phyloP scores from a whole-genome alignment of 106 monocot species.

The Platanthera zijinensis region DNA sequence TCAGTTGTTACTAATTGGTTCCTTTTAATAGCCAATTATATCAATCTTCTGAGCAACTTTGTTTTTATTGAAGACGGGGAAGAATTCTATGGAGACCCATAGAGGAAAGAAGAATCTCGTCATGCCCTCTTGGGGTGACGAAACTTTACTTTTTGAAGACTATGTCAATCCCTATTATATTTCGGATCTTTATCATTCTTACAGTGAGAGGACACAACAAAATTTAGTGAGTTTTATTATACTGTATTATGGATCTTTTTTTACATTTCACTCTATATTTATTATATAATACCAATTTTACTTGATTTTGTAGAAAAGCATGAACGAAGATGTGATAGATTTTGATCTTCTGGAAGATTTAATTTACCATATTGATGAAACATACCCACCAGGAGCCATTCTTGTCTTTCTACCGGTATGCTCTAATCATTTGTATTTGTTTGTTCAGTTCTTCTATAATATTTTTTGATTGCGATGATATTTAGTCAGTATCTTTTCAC shows the following conservation, averaged over 20 bases:
- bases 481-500: conserved; percentile 12
- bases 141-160: conserved; percentile 49
- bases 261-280: neutral
- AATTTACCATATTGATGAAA: conserved; percentile 79
- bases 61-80: conserved; percentile 19
- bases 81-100: conserved; percentile 52
- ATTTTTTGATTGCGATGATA: conserved; percentile 5
- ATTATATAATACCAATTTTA: conserved; percentile 4
- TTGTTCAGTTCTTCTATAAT: neutral
- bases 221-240: conserved; percentile 51
- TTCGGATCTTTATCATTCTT: conserved; percentile 38
- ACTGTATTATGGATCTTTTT: conserved; percentile 4
- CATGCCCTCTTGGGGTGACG: conserved; percentile 92
- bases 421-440: neutral
- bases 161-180: conserved; percentile 78
- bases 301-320: conserved; percentile 51
- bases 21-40: neutral
- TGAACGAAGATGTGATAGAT: conserved; percentile 91
- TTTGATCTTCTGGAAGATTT: conserved; percentile 96
- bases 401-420: conserved; percentile 95
- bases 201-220: conserved; percentile 68
- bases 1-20: neutral
- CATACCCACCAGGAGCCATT: conserved; percentile 72
- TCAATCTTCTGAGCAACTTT: neutral
- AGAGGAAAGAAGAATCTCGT: conserved; percentile 87